phyloP scores from a whole-genome alignment of 169 alveolate species.

The Ichthyophthirius multifiliis region DNA sequence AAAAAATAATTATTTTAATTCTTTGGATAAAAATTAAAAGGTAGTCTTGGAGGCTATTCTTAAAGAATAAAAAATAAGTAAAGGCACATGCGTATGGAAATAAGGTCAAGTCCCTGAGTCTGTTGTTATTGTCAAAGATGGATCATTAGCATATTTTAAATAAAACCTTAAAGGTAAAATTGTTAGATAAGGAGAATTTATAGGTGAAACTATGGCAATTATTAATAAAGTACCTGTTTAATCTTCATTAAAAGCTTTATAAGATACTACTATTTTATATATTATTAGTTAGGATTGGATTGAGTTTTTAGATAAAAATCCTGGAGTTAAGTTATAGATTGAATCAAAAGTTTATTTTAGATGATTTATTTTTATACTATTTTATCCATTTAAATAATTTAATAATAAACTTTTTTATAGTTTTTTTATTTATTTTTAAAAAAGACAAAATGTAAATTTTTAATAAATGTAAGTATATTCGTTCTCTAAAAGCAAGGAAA shows the following conservation, averaged over 20 bases:
- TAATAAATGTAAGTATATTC: too few relatives aligned
- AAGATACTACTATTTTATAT: conserved; percentile 5
- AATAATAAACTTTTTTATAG: too few relatives aligned
- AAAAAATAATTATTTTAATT: conserved; percentile 20
- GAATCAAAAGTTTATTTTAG: not conserved
- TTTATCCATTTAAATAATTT: too few relatives aligned
- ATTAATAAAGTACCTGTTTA: not conserved
- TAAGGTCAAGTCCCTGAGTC: not conserved
- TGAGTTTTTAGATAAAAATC: conserved; percentile 29
- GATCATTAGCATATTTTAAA: conserved; percentile 4
- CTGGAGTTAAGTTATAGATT: conserved; percentile 15
- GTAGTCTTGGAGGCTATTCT: conserved; percentile 27
- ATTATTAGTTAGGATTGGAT: conserved; percentile 9
- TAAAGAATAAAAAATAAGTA: conserved; percentile 19
- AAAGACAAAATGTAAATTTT: too few relatives aligned
- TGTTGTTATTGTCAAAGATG: not conserved
- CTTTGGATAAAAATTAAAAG: conserved; percentile 20
- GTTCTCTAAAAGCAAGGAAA: too few relatives aligned
- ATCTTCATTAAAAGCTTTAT: conserved; percentile 22
- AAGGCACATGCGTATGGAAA: not conserved
- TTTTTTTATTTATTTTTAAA: too few relatives aligned
- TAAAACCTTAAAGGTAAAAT: conserved; percentile 16
- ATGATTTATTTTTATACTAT: too few relatives aligned
- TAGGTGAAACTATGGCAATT: conserved; percentile 26
- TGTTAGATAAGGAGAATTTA: conserved; percentile 28